Evolutionary conservation across 1,284 basidiomycete genomes (phyloP).

Genomic region (Erythrobasidium hasegawianum): DNA sequence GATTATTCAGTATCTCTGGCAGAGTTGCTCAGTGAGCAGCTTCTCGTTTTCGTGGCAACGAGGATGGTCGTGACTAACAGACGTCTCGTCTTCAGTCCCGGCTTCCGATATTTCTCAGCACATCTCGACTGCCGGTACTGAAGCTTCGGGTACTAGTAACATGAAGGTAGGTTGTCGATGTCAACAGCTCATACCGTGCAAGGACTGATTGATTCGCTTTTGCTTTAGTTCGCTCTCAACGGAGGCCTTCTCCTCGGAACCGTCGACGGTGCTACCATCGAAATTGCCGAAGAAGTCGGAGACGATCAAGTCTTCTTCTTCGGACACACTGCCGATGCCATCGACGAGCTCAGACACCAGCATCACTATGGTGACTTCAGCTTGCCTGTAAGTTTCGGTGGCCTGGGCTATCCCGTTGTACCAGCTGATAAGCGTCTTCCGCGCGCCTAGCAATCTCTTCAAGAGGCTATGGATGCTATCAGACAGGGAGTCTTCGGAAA

Average conservation of each 20-base stretch:
- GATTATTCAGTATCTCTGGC: slow-evolving; percentile 78
- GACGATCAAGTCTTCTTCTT: slow-evolving; percentile 57
- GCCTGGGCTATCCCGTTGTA: too few species aligned
- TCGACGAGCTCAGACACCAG: slow-evolving; percentile 32
- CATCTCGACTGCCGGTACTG: slow-evolving; percentile 89
- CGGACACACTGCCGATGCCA: slow-evolving; percentile 54
- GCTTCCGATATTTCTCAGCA: slow-evolving; percentile 87
- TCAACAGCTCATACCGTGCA: too few species aligned
- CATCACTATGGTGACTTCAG: slow-evolving; percentile 36
- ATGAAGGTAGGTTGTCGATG: too few species aligned
- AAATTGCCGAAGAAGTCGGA: slow-evolving; percentile 85
- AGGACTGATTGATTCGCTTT: too few species aligned
- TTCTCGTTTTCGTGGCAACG: too few species aligned
- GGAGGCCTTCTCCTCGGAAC: slow-evolving; percentile 65
- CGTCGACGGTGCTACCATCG: slow-evolving; percentile 84
- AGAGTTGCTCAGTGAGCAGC: slow-evolving; percentile 74
- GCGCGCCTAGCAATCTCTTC: slow-evolving; percentile 34
- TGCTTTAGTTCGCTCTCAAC: slow-evolving; percentile 63
- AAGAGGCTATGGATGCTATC: slow-evolving; percentile 42
- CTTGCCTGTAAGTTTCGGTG: too few species aligned
- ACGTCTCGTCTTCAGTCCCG: too few species aligned
- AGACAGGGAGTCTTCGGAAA: slow-evolving; percentile 42
- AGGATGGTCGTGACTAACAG: too few species aligned
- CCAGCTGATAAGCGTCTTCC: too few species aligned
- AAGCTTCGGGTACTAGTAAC: slow-evolving; percentile 54